phyloP scores from a whole-genome alignment of 257 asterid genomes.

The Salvia rosmarinus region DNA sequence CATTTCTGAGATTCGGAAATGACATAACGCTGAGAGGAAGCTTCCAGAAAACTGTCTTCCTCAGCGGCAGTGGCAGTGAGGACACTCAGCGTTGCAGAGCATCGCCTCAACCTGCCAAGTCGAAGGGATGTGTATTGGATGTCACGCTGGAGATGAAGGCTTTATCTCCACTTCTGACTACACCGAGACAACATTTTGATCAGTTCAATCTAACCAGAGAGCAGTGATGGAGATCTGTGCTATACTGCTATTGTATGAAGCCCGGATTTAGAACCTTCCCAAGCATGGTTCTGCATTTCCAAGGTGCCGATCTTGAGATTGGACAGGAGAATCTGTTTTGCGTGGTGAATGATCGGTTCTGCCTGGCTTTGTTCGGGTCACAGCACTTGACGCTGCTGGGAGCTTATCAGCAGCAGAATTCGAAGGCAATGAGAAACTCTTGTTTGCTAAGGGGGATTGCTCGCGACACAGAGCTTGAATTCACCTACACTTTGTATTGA shows the following conservation, averaged over 20 bases:
- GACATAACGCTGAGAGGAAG: neutral
- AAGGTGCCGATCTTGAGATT: slow-evolving; percentile 12
- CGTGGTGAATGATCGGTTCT: neutral
- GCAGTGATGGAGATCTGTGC: slow-evolving; percentile 4
- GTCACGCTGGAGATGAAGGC: too few relatives aligned
- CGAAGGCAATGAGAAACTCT: slow-evolving; percentile 8
- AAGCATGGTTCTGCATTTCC: slow-evolving; percentile 19
- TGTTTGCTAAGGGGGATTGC: slow-evolving; percentile 24
- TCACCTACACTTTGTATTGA: neutral
- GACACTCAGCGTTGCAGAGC: neutral
- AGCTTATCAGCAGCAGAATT: slow-evolving; percentile 30
- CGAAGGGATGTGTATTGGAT: slow-evolving; percentile 1
- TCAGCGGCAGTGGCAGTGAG: neutral
- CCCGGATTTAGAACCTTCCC: neutral
- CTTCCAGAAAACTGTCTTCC: neutral
- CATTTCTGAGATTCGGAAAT: slow-evolving; percentile 10
- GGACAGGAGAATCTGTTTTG: slow-evolving; percentile 10
- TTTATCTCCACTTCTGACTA: too few relatives aligned
- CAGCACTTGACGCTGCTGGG: neutral
- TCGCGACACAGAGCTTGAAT: slow-evolving; percentile 13
- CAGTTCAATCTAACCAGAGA: neutral
- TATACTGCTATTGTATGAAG: neutral
- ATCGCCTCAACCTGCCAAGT: neutral
- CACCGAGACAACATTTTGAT: too few relatives aligned
- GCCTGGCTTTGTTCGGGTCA: slow-evolving; percentile 1